Evolutionary conservation across 2,329 filamentous ascomycete genomes (phyloP), one percentile per base, ranked within the genome.

Genomic region (Aspergillus udagawae): DNA sequence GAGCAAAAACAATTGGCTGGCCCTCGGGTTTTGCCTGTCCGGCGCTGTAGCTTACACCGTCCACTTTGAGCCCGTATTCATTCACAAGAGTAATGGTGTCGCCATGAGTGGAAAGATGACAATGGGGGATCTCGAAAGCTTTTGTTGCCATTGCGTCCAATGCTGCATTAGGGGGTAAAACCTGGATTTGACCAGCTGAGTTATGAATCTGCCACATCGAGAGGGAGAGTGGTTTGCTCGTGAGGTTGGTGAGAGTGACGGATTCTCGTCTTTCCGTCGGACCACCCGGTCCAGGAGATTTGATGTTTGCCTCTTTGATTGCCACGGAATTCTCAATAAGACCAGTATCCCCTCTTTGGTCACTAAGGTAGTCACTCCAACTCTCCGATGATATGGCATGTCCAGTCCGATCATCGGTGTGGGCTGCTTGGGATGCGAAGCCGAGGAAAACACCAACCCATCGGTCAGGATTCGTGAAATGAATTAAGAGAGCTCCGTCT

Each of bases 371-470:
- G 35, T 57, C 52, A n/a, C 38, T 51, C 55, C 55, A 57, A 9
- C 27, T 53, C 1, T 50, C 35, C 21, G 35, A 38, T 14, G 51
- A 50, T 17, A 57, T 57, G 3, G 55, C 51, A 29, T 57, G 55
- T 8, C 55, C 55, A 1, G 29, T 29, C 1, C 57, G 10, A 2
- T 38, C 8, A 14, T 51, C 27, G 8, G 64, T 65, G 14, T 62
- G 63, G 23, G 60, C 53, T 8, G 59, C 54, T 23, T 66, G 64
- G 0, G 61, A 64, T 14, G 61, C 61, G 29, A 66, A 66, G 1
- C 54, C 64, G 23, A 66, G 52, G 45, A 66, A 66, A 3, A 66
- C 45, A 0, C 60, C 63, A 25, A 54, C 51, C 64, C 64, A 66
- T 38, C 55, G 54, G 5, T 35, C 49, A 38, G 49, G 45, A 32